Evolutionary conservation across 2,329 filamentous ascomycete species (phyloP), one percentile per base, ranked within the genome.

Genomic region (Alternaria sp.): DNA sequence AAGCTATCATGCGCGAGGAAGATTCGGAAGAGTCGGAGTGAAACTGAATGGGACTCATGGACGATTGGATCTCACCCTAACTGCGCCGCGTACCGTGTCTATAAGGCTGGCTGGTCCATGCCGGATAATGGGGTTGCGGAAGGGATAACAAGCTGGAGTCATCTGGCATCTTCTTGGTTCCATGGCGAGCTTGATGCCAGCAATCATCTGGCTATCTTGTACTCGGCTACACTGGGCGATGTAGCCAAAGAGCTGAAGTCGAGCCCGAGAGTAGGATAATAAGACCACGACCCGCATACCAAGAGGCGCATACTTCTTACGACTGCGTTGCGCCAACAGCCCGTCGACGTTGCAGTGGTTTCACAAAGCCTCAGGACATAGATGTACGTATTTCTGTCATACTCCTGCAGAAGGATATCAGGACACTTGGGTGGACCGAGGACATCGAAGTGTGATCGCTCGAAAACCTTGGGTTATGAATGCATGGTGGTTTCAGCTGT

Each of bases 1-100:
- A 81, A 52, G 65, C 69, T 10, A 75, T 78, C 5, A 61, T 80
- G 67, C 54, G 59, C 2, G 75, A 74, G 15, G 71, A 73, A 32
- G 74, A 74, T 5, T 67, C 69, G 15, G 66, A 69, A 1, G 75
- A 69, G 1, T 74, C 74, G 5, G 72, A 72, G 6, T 77, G 67
- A 74, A 12, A 3, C 3, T 3, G 13, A n/a, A 49, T 12, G 0
- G 1, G 23, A 49, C 15, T 12, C 15, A 49, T 2, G 13, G 25
- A 28, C 1, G n/a, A 1, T 26, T 3, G 25, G 45, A n/a, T 4
- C 4, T 12, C 10, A 2, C 4, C 15, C 45, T 13, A 3, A 25
- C 12, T 15, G 21, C 45, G 15, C 21, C 23, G 21, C 44, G n/a
- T 51, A 17, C 17, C 19, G 11, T 50, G 26, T 17, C 19, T 2